Evolutionary conservation across 495 filamentous ascomycete genomes (phyloP).

Genomic region (Talaromyces ruber): DNA sequence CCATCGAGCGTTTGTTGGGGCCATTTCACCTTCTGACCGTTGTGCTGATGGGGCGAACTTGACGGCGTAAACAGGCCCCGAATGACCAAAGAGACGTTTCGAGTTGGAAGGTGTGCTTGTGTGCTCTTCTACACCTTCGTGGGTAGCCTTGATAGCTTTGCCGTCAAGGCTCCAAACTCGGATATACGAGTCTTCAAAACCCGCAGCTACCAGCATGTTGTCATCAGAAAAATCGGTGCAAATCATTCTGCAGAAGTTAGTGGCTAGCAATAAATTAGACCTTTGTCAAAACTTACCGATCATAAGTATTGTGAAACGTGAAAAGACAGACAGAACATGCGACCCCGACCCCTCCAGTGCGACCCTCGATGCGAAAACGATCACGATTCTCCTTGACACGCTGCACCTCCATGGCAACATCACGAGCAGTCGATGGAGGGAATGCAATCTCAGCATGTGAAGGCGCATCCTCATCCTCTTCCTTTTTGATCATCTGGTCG

Average conservation of each 20-base stretch:
- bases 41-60: conserved; percentile 75
- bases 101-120: conserved; percentile 46
- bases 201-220: conserved; percentile 71
- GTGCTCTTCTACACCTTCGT: conserved; percentile 28
- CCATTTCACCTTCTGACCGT: conserved; percentile 35
- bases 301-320: conserved; percentile 92
- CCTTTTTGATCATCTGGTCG: conserved; percentile 81
- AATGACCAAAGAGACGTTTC: conserved; percentile 84
- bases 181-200: conserved; percentile 89
- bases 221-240: conserved; percentile 93
- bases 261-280: conserved; percentile 1
- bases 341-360: conserved; percentile 71
- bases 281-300: conserved; percentile 52
- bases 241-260: conserved; percentile 55
- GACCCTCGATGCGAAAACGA: conserved; percentile 71
- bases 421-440: conserved; percentile 75
- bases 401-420: conserved; percentile 88
- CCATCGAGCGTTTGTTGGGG: conserved; percentile 57
- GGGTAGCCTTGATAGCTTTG: conserved; percentile 45
- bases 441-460: conserved; percentile 69
- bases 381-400: conserved; percentile 92
- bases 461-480: conserved; percentile 78
- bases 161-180: conserved; percentile 87
- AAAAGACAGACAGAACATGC: conserved; percentile 87
- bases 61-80: conserved; percentile 80